A percentile compares a stretch with the other conserved stretches of the same genome.
Conservation (phyloP, 139 green algal species). For the Gonium pectorale region DNA sequence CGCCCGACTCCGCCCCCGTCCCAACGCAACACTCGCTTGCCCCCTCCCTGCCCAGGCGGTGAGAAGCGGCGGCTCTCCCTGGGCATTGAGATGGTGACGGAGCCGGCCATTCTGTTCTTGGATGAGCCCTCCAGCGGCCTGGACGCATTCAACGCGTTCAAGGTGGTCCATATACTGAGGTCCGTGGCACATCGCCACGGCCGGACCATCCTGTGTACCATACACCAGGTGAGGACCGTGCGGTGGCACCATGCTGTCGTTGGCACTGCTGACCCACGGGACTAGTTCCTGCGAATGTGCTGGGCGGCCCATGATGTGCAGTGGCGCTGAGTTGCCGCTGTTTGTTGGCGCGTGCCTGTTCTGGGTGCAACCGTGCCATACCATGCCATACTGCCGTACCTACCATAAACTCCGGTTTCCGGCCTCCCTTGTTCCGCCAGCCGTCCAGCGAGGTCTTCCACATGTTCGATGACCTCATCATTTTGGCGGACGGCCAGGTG, state of each 20-base stretch:
- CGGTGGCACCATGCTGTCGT: too few relatives aligned
- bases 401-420: too few relatives aligned
- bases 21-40: neutral
- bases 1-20: neutral
- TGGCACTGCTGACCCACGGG: too few relatives aligned
- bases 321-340: too few relatives aligned
- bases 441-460: constrained; percentile 77
- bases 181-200: constrained; percentile 40
- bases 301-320: too few relatives aligned
- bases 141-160: constrained; percentile 57
- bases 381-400: too few relatives aligned
- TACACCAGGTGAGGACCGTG: constrained; percentile 70
- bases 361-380: too few relatives aligned
- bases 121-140: constrained; percentile 72
- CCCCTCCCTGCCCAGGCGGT: constrained; percentile 44
- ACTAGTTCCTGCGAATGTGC: too few relatives aligned
- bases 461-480: constrained; percentile 88
- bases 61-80: constrained; percentile 68
- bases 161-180: constrained; percentile 43
- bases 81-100: constrained; percentile 61
- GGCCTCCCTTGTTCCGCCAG: constrained; percentile 47
- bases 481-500: constrained; percentile 65
- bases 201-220: constrained; percentile 75
- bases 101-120: constrained; percentile 64
- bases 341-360: too few relatives aligned